Evolutionary conservation across 805 yeast species (phyloP), one percentile per base, ranked within the genome.

Genomic region (Lipomyces japonicus): DNA sequence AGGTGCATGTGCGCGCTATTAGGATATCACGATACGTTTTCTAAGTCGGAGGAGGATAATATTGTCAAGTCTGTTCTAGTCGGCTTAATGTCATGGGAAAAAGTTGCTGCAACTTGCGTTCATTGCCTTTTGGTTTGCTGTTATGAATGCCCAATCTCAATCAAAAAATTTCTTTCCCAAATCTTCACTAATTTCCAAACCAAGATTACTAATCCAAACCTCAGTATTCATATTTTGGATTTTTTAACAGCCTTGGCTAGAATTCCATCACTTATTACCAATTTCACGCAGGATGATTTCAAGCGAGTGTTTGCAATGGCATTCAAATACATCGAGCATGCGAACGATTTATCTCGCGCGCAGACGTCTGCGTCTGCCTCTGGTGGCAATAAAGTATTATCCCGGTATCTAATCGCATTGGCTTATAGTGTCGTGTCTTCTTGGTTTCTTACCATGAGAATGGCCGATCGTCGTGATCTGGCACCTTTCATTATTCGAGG

Each of bases 221-320:
- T 91, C 2, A 75, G 83, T 53, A 78, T 86, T 3, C 89, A 84
- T 54, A 82, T 85, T 28, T 67, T 89, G 51, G 95, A 88, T 61
- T 84, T 89, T 57, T 68, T 88, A 48, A 65, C 81, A 53, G 76
- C 87, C 0, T 67, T 89, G 35, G 75, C 86, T 0, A 75, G 82
- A 48, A 73, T 84, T 37, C 89, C 91, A 0, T 66, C 78, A 1
- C 66, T 87, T 50, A 80, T 86, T 1, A 75, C 86, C 1, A 82
- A 82, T 60, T 83, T 87, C 63, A 84, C 86, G 2, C 74, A 75
- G 18, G 93, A 85, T 43, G 95, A 88, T 59, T 84, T 75, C 64
- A 83, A 81, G 60, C 73, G 89, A 41, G 86, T 87, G 2, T 86
- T 88, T 70, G 95, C 86, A 1, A 84, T 88, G 63, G 83, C 89